Base-by-base conservation (phyloP, 768 basidiomycete species). In the Infundibulicybe gibba region DNA sequence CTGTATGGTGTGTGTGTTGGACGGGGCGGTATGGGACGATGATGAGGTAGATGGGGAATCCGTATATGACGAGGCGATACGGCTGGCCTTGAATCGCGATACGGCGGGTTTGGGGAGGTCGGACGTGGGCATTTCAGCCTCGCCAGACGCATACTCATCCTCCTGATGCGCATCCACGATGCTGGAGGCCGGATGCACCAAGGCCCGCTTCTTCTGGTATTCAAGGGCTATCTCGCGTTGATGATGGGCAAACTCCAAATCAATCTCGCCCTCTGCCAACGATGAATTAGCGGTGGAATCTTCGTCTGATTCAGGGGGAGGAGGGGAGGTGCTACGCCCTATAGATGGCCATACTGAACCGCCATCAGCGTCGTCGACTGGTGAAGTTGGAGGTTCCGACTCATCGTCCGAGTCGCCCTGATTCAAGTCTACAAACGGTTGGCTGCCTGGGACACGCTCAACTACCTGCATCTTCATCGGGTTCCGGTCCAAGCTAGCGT, bases 181-280 rank as follows among this genome's bases (percentile, higher is more conserved):
- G 70, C 86, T 72, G 9, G 74, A 77, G 34, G 68, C 67, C 12
- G 76, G 67, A 38, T 33, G 75, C 67, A 1, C 81, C 80, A 43
- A 90, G 32, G 63, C 65, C 41, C 85, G 79, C 59, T 81, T 85
- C 52, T 73, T 65, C 60, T 84, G 72, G 57, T 91, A 90, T 52
- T 81, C 81, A 35, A 90, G 56, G 14, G 83, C 81, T 53, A 90
- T 75, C 60, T 90, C 87, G 21, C 87, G 81, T 52, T 89, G 85
- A 54, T 86, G 85, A 43, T 70, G 77, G 17, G 79, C 83, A 41
- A 69, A 71, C 52, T 87, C 80, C 30, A 81, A 65, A 54, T 88
- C 83, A 19, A 73, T 68, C 35, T 82, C 77, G 41, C 73, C 76
- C 11, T 75, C 66, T 11, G 68, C 48, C 25, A 25, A 8, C 25